Percentiles rank a stretch among this genome's conserved stretches.
These are phyloP conservation scores for Stenogyne calaminthoides DNA, from an alignment of 305 asterid genomes.

Conservation along the genomic window DNA sequence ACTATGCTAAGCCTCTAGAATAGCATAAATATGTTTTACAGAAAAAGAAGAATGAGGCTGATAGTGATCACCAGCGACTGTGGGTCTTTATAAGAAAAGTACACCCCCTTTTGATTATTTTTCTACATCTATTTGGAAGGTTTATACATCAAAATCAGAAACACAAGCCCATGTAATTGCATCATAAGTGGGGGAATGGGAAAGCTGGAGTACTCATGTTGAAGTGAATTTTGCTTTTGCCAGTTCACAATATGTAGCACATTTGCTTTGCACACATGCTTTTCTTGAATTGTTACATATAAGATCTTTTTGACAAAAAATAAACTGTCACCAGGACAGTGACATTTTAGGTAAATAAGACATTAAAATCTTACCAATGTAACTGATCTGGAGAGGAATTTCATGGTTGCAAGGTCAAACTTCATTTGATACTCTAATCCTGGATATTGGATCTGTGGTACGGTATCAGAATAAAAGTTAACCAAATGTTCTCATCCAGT, in stretches of 20 bases:
- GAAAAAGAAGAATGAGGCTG: neutral
- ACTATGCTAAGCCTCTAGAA: neutral
- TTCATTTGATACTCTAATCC: constrained; percentile 88
- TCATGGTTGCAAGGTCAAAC: constrained; percentile 78
- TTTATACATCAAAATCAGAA: constrained; percentile 1
- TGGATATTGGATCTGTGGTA: constrained; percentile 84
- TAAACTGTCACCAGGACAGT: neutral
- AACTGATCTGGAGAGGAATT: constrained; percentile 64
- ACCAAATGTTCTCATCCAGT: constrained; percentile 12
- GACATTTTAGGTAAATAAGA: constrained; percentile 16
- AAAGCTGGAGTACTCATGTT: neutral
- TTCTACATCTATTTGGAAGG: neutral
- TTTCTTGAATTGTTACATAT: constrained; percentile 8
- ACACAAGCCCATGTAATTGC: neutral
- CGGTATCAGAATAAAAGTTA: constrained; percentile 15
- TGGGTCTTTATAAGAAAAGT: neutral
- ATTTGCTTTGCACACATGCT: constrained; percentile 9
- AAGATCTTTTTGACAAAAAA: neutral
- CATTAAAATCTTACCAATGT: constrained; percentile 60
- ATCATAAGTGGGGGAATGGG: neutral
- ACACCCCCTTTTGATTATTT: neutral
- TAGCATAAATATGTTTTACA: neutral
- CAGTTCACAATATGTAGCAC: constrained; percentile 16
- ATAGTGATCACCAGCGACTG: neutral
- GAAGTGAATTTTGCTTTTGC: constrained; percentile 5